phyloP scores from a whole-genome alignment of 306 rosid species.

The Ormosia emarginata region DNA sequence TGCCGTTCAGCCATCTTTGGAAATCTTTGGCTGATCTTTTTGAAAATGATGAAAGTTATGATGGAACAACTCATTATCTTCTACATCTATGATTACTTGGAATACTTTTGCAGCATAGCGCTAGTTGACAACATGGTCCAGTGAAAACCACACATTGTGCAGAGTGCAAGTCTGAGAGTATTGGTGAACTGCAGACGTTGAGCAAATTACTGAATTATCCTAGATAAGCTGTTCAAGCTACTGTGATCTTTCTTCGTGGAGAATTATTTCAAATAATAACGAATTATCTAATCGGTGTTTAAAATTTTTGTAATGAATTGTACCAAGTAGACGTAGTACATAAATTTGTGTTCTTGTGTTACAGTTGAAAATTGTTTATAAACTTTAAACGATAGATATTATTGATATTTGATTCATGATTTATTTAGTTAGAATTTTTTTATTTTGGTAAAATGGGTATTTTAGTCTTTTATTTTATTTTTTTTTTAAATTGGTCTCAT shows the following conservation, averaged over 20 bases:
- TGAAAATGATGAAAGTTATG: slow-evolving; percentile 19
- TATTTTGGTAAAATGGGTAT: too few relatives aligned
- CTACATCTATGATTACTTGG: slow-evolving; percentile 1
- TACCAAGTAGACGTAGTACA: not conserved
- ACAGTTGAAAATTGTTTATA: not conserved
- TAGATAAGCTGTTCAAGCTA: not conserved
- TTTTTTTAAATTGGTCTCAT: too few relatives aligned
- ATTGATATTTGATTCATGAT: not conserved
- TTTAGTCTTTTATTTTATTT: too few relatives aligned
- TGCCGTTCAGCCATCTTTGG: slow-evolving; percentile 6
- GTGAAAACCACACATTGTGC: not conserved
- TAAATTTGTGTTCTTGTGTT: not conserved
- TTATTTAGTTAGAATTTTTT: too few relatives aligned
- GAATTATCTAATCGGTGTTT: not conserved
- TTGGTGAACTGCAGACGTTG: not conserved
- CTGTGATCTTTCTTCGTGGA: not conserved
- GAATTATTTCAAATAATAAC: not conserved
- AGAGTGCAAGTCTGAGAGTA: not conserved
- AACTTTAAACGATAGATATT: not conserved
- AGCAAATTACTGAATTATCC: not conserved
- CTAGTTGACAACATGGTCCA: not conserved
- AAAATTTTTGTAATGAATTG: not conserved
- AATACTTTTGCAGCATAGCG: slow-evolving; percentile 7
- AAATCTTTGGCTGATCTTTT: slow-evolving; percentile 4
- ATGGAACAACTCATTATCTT: not conserved